phyloP scores from a whole-genome alignment of 73 alveolate genomes.

The Halteria grandinella region DNA sequence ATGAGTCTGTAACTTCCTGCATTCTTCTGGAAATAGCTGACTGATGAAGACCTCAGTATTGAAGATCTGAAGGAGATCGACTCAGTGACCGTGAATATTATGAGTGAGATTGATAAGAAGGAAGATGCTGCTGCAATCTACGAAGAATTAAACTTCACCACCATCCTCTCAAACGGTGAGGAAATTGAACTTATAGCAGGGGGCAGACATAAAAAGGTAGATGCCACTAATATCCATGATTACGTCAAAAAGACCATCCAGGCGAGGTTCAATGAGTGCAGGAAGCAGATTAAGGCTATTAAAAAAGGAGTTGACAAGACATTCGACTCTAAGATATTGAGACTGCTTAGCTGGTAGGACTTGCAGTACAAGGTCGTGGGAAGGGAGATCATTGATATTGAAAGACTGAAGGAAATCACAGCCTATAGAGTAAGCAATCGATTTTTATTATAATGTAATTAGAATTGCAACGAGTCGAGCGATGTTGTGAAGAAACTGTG shows the following conservation, averaged over 20 bases:
- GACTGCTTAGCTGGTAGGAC: constrained; percentile 83
- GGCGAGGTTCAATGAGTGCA: constrained; percentile 79
- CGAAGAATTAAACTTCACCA: constrained; percentile 69
- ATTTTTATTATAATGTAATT: neutral
- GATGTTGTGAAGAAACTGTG: constrained; percentile 78
- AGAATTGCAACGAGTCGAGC: constrained; percentile 72
- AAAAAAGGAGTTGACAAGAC: constrained; percentile 82
- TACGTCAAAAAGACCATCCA: constrained; percentile 72
- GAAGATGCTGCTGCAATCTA: constrained; percentile 32
- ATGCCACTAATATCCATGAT: constrained; percentile 66
- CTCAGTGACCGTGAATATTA: constrained; percentile 69
- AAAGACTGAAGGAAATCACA: constrained; percentile 82
- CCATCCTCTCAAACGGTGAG: constrained; percentile 77
- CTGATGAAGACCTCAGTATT: constrained; percentile 69
- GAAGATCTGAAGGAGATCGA: constrained; percentile 82
- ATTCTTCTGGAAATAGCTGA: constrained; percentile 87
- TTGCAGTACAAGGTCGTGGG: constrained; percentile 93
- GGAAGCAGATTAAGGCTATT: constrained; percentile 70
- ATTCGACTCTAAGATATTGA: constrained; percentile 72
- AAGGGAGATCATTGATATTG: constrained; percentile 79
- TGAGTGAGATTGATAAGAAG: constrained; percentile 43
- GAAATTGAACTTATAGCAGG: constrained; percentile 79
- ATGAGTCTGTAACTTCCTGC: constrained; percentile 86
- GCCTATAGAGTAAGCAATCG: constrained; percentile 70
- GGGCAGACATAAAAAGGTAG: constrained; percentile 67